Evolutionary conservation across 2,329 filamentous ascomycete genomes (phyloP), one percentile per base, ranked within the genome.

Genomic region (Coniochaeta sp.): DNA sequence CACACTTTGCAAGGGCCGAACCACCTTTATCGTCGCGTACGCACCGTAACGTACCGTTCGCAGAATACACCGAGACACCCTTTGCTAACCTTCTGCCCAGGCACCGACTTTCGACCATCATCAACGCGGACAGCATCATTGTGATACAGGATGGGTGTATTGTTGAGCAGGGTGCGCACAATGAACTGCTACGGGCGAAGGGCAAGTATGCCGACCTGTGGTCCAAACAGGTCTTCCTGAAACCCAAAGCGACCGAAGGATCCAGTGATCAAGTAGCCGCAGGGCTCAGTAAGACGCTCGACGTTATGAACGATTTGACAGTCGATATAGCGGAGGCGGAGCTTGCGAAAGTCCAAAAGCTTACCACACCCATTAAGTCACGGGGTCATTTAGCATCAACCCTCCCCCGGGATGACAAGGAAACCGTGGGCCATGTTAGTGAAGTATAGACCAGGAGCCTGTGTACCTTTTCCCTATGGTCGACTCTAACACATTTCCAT

Each of bases 41-140:
- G 81, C 76, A 31, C 9, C 47, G 17, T 7, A 12, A 28, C 6
- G 17, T 6, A 22, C 12, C 14, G 16, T 22, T 24, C 24, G 17
- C n/a, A n/a, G n/a, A n/a, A n/a, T n/a, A n/a, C n/a, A n/a, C n/a
- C n/a, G n/a, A n/a, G n/a, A n/a, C n/a, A 36, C 11, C 54, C 28
- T 19, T 2, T 3, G 31, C 54, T 57, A 6, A 57, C 54, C 11
- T 3, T 34, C 12, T 38, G 9, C 19, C 12, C 59, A 86, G 83
- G 0, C 88, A 90, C 69, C 82, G 88, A 11, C 74, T 90, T 26
- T 89, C 88, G 0, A 91, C 88, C 0, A 85, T 90, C 59, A 85
- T 88, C 75, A 86, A 87, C 64, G 86, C 87, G 2, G 85, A 89
- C 65, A 77, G 80, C 26, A 89, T 89, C 62, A 79, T 89, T 58